These are phyloP conservation scores for Iris macrosiphon DNA, from an alignment of 106 monocot genomes.

Conservation along the genomic window DNA sequence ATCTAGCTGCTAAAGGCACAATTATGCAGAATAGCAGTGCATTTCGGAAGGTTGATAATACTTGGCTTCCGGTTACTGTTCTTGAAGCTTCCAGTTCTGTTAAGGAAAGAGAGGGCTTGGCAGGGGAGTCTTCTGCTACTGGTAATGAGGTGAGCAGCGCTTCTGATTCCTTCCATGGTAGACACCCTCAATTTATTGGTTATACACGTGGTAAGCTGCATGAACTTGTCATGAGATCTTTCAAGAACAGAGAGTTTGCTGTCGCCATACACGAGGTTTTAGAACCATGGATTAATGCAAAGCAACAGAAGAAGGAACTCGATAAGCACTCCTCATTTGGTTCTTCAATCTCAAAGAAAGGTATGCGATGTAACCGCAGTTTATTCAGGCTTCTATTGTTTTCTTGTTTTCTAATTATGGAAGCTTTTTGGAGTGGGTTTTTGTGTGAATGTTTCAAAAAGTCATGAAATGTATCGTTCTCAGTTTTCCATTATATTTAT, in stretches of 20 bases:
- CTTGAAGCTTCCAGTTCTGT: constrained; percentile 8
- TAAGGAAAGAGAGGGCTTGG: constrained; percentile 10
- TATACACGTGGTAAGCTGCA: constrained; percentile 87
- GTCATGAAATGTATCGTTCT: too few species aligned
- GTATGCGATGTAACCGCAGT: constrained; percentile 19
- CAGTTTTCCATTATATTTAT: too few species aligned
- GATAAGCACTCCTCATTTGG: constrained; percentile 71
- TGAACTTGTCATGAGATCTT: constrained; percentile 97
- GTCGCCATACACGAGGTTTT: constrained; percentile 90
- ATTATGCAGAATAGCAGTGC: constrained; percentile 71
- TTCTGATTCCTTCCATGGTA: constrained; percentile 42
- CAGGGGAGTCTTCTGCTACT: constrained; percentile 16
- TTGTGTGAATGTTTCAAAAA: too few species aligned
- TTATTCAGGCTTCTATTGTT: too few species aligned
- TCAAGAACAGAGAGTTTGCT: constrained; percentile 92
- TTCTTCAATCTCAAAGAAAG: constrained; percentile 65
- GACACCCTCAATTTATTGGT: constrained; percentile 85
- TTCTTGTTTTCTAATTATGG: too few species aligned
- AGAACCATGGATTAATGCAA: constrained; percentile 87
- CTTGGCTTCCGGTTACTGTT: constrained; percentile 71
- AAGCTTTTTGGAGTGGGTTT: too few species aligned
- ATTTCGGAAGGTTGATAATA: constrained; percentile 82
- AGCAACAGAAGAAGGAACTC: constrained; percentile 78
- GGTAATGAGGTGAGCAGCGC: background rate
- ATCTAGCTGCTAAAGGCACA: constrained; percentile 44